Base-by-base conservation (phyloP, 2,329 filamentous ascomycete genomes). In the Neoscytalidium dimidiatum region DNA sequence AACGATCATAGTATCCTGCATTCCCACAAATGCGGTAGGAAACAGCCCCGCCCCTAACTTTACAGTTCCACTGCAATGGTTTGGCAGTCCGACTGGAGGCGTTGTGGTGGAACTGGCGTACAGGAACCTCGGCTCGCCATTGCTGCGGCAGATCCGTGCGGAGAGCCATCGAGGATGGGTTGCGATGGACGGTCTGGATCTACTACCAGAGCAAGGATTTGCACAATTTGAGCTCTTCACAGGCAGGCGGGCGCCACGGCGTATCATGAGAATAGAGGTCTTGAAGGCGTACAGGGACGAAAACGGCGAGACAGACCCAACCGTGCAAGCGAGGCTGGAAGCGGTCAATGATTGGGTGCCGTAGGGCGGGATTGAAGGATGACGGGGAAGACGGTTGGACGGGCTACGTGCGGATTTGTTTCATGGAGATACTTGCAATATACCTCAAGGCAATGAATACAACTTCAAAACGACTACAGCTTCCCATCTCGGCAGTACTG, bases 181-280 rank as follows among this genome's bases (percentile, higher is more conserved):
- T 0, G 83, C 90, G 19, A 86, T 93, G 75, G 90, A 93, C 71
- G 91, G 91, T 0, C 79, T 94, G 13, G 90, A 94, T 70, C 83
- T 93, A 52, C 77, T 94, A 14, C 90, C 90, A 0, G 91, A 94
- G 73, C 91, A 94, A 73, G 91, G 89, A 0, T 91, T 91, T 76
- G 90, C 91, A 1, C 91, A 94, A 71, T 94, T 94, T 71, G 91
- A 94, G 76, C 77, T 94, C 2, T 92, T 94, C 73, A 93, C 91
- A 0, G 91, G 90, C 0, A 82, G 90, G 52, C 85, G 89, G 74
- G 90, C 90, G 17, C 90, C 90, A 1, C 84, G 90, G 28, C 80
- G 86, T 49, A 75, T 90, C 41, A 94, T 94, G 91, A 84, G 89
- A 67, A 81, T 86, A 46, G 88, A 88, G 70, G 87, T 90, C 13